Conservation (phyloP, 257 asterid species). For the Solanum sparsipilum region DNA sequence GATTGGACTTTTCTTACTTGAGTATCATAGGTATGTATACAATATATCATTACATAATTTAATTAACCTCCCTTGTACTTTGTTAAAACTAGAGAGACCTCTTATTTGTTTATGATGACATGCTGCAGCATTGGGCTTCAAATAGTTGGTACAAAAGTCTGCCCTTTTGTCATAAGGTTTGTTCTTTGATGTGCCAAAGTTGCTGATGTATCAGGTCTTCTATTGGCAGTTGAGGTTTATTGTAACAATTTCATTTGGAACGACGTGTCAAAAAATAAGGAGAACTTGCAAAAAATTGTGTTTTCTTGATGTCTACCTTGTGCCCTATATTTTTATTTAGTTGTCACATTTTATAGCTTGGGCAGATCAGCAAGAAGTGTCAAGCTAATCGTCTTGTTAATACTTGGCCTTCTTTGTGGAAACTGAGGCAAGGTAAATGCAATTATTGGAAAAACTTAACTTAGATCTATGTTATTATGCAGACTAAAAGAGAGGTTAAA, state of each 20-base stretch:
- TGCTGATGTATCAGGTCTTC: background rate
- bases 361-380: background rate
- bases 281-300: background rate
- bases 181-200: background rate
- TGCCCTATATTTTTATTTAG: background rate
- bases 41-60: background rate
- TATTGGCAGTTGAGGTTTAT: background rate
- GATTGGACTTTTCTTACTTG: background rate
- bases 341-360: background rate
- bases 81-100: background rate
- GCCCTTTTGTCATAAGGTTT: background rate
- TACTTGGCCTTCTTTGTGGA: background rate
- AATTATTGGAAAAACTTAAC: background rate
- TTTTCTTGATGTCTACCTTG: background rate
- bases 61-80: background rate
- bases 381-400: background rate
- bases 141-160: background rate
- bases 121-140: background rate
- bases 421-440: background rate
- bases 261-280: background rate
- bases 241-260: background rate
- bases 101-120: background rate
- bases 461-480: background rate
- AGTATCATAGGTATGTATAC: background rate
- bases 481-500: background rate